Base-by-base conservation (phyloP, 2,329 filamentous ascomycete genomes). In the Aureobasidium pullulans region DNA sequence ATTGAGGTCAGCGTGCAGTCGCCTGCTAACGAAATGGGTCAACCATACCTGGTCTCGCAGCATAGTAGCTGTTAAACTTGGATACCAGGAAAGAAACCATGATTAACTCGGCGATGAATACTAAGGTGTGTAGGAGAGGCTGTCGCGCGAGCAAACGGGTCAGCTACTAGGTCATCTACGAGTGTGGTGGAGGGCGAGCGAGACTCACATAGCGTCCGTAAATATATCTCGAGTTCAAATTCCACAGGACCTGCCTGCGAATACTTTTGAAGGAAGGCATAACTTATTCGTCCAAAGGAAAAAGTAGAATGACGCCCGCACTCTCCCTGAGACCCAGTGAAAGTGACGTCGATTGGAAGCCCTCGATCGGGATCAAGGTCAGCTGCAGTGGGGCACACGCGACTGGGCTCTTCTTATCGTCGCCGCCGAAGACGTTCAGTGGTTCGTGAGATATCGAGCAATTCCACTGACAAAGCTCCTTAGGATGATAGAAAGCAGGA, bases 11-110 rank as follows among this genome's bases (percentile, higher is more conserved):
- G 59, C 60, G 23, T 40, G 16, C 3, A 7, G 6, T 32, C 49
- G 39, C 49, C 7, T 32, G n/a, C 8, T 11, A 9, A 29, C n/a
- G 28, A 36, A 42, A 32, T 15, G 0, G 28, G 6, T 44, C 31
- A 39, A 44, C 32, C 81, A 65, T 80, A 92, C 89, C 79, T 69
- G 93, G 94, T 70, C 89, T 88, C 70, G 91, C 86, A 66, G 90
- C 87, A 82, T 97, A 99, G 78, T 95, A 96, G 66, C 85, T 82
- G 76, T 96, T 96, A 81, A 96, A 99, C 71, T 90, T 89, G 67
- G 89, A 83, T 47, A 87, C 86, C 59, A 99, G 78, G 65, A 94
- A 83, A 65, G 87, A 89, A 63, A 93, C 83, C 73, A 96, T 85
- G 61, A 85, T 85, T 85, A 97, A 89, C 76, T 99, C 88, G 75